Evolutionary conservation across 768 basidiomycete genomes (phyloP), one percentile per base, ranked within the genome.

Genomic region (Tylopilus vinaceipallidus): DNA sequence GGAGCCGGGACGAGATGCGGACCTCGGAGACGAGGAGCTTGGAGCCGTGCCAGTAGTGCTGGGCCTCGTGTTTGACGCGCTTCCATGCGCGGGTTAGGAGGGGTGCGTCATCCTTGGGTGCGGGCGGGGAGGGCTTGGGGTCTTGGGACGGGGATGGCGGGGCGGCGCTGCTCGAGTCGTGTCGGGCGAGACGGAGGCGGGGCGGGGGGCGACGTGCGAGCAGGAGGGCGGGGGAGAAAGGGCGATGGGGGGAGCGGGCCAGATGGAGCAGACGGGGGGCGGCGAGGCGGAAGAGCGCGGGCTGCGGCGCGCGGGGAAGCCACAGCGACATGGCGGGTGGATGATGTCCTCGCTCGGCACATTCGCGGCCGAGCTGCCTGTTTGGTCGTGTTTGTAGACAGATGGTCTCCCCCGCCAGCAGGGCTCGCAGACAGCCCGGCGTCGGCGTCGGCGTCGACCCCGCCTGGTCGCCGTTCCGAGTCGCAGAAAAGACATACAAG

Each of bases 31-130:
- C 93, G 41, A 99, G 77, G 5, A 99, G 82, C 65, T 97, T 97
- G 2, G 91, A 80, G 11, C 97, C 95, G 55, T 94, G 86, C 95
- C 95, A 98, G 68, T 98, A 99, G 68, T 99, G 95, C 50, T 82
- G 80, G 0, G 86, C 93, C 69, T 98, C 97, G 61, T 98, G 91
- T 73, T 98, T 99, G 53, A 98, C 84, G 59, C 84, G 89, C 58
- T 87, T 88, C 95, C 95, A 98, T 7, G 80, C 80, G 33, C 94
- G 77, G 10, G 80, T 75, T 34, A 73, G 50, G 3, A 90, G 66
- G 2, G 78, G 76, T 0, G 69, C 65, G 36, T 72, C 65, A 35
- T 78, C 74, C 57, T 75, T 76, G 27, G 75, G 69, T 0, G 75
- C 68, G 10, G 81, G 81, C 8, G 75, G 75, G n/a, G 70, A 65